Base-by-base conservation (phyloP, 257 asterid genomes). In the Primulina huaijiensis region DNA sequence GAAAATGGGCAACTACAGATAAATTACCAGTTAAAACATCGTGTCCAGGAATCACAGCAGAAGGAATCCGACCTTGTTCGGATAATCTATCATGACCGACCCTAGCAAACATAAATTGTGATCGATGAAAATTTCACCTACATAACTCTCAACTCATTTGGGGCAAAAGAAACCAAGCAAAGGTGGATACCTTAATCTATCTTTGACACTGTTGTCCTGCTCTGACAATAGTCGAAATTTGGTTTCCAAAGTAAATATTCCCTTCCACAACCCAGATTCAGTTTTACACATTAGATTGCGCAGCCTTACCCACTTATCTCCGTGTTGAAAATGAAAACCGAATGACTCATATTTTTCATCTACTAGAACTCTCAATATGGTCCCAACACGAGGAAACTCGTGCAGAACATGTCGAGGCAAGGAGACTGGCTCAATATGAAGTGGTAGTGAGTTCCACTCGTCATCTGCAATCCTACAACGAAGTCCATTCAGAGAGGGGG, bases 241-340 rank as follows among this genome's bases (percentile, higher is more conserved):
- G 63, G 77, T 72, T 3, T n/a, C 12, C 27, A 35, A 35, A 31
- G 65, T 68, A 50, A 61, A 53, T 43, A 63, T 55, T 58, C 66
- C 75, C 68, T 77, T 68, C 75, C 72, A 77, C 65, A 72, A 43
- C 53, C 72, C 69, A 8, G 46, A 68, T 38, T 62, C 72, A 21
- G 75, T 68, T 68, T 65, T 56, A 29, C 58, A 59, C 11, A 17
- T 66, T 57, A 77, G 69, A 68, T 77, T 72, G n/a, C 75, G 62
- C 40, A 77, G 31, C 46, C 72, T 68, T 2, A 77, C 72, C 75
- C 72, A 77, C 23, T 69, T 75, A 17, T 43, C 69, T 16, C 37
- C 69, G 55, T 46, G 38, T 33, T 50, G 75, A 19, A 77, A 68
- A 69, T 33, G 63, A 56, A 53, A 8, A 46, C 78, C 69, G 21